Conservation (phyloP, 352 stramenopile genomes). For the Blastocystis sp. region DNA sequence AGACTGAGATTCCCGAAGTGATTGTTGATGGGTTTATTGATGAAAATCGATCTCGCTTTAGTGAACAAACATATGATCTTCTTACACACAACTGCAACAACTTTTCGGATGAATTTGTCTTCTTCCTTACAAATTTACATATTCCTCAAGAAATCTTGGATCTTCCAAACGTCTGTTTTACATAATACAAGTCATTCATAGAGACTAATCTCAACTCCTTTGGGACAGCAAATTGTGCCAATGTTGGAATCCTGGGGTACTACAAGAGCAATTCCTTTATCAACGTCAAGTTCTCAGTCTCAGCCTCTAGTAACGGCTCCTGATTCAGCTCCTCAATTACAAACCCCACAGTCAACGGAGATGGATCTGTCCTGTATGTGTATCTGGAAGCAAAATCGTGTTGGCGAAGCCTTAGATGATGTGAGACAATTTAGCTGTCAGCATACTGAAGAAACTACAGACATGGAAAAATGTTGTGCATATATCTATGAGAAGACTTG, state of each 20-base stretch:
- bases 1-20: slow-evolving; percentile 76
- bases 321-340: background rate
- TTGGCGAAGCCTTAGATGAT: background rate
- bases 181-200: slow-evolving; percentile 34
- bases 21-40: slow-evolving; percentile 82
- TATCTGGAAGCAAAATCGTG: background rate
- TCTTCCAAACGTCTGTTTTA: slow-evolving; percentile 53
- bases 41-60: slow-evolving; percentile 80
- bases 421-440: background rate
- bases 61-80: slow-evolving; percentile 85
- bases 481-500: background rate
- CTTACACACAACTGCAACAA: slow-evolving; percentile 94
- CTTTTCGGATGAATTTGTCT: slow-evolving; percentile 85
- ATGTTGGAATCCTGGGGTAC: background rate
- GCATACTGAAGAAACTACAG: background rate
- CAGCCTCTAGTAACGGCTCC: background rate
- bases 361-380: background rate
- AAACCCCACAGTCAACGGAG: no score
- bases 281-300: background rate
- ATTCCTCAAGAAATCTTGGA: slow-evolving; percentile 77
- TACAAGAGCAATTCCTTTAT: slow-evolving; percentile 40
- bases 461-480: background rate
- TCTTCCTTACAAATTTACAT: slow-evolving; percentile 79
- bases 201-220: background rate
- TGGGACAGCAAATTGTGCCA: background rate